Evolutionary conservation across 345 rosid genomes (phyloP), one percentile per base, ranked within the genome.

Genomic region (Gossypium ekmanianum): DNA sequence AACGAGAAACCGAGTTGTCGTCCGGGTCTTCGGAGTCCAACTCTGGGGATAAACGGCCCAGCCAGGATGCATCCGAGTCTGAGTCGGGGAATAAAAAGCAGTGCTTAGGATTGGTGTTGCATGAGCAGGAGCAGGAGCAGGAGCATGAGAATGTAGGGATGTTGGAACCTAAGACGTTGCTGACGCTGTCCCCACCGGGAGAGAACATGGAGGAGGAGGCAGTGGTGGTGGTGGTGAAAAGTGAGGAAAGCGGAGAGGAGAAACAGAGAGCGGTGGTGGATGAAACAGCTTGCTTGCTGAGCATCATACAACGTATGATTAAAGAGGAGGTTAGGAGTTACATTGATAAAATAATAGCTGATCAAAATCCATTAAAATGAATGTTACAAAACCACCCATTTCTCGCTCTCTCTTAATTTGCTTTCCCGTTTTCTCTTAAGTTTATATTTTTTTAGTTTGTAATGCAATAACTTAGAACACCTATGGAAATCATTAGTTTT

Each of bases 141-240:
- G n/a, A 50, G 54, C 76, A 47, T 14, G 64, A 55, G 26, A 78
- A 59, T 17, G 74, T 18, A 2, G 75, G 55, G 61, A 11, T 47
- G 0, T 52, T 7, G 17, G 86, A 76, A 70, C 85, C 82, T 0
- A 84, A 76, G 82, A 85, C 88, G 0, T 81, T 74, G 12, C 43
- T 86, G 82, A 83, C 88, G 0, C 58, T 86, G 26, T 87, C 87
- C 9, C 89, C 80, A 2, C 94, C 94, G 0, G 91, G 88, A 9
- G 81, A 82, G 68, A 73, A 64, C 2, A 16, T 17, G 2, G 74
- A 5, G 41, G 41, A 34, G 41, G 41, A 34, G 41, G 41, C 41
- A 34, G 41, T 34, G 61, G 10, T 20, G 4, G 11, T 18, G 41
- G 68, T 7, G 78, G 56, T 18, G 27, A 44, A 65, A 65, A 41